Base-by-base conservation (phyloP, 2,329 filamentous ascomycete genomes). In the Trichoderma sp. region DNA sequence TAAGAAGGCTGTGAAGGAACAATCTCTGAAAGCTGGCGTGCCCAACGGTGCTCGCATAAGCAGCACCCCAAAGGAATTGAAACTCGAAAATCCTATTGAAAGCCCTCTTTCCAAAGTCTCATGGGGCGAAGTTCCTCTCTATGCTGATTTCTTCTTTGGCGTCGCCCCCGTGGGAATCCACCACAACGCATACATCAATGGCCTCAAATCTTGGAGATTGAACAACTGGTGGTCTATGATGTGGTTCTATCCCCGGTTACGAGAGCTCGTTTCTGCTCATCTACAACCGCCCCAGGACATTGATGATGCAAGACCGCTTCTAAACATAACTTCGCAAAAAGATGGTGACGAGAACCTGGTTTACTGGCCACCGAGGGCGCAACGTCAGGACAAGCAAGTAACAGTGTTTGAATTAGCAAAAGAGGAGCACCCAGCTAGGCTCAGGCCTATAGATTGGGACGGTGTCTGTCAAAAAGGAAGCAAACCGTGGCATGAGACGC, bases 21-120 rank as follows among this genome's bases (percentile, higher is more conserved):
- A 75, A 36, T 80, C 81, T 6, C 34, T 58, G 32, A 77, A 75
- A 26, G 80, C 59, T 7, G 68, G 58, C 8, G 59, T 70, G 1
- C 68, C 68, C 39, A 47, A 64, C 34, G 58, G 59, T 3, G 20
- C 57, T 9, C 67, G 67, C 6, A 50, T 64, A 64, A 34, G 13
- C 12, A 4, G 32, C 23, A 43, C 64, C 26, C 68, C 68, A 8
- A 20, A 63, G 20, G 47, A 70, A 32, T 47, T 64, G 3, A 8
- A 53, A n/a, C 30, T 2, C n/a, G 3, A 69, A 20, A 30, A 57
- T 23, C 7, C 7, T 13, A 6, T n/a, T 17, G 26, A 17, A 6
- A 12, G 11, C 2, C 43, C 15, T 17, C 67, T 70, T 28, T 55
- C 67, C 0, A 30, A 70, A n/a, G 39, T 63, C 28, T 12, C 30